phyloP scores from a whole-genome alignment of 2,329 filamentous ascomycete species.

The Rhynchosporium secalis region DNA sequence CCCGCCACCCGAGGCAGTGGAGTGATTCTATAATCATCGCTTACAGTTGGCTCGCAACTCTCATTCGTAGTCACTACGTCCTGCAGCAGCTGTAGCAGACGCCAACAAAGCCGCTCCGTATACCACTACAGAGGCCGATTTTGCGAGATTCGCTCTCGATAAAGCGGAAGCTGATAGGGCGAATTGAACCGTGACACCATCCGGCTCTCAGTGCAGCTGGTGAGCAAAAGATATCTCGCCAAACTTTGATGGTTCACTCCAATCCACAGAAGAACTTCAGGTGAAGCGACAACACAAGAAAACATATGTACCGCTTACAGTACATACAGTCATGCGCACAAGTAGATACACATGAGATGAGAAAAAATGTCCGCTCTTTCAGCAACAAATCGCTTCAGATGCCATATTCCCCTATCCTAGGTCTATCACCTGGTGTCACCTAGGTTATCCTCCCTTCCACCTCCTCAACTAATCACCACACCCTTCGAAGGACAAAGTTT shows the following conservation, averaged over 20 bases:
- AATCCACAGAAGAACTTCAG: too few relatives aligned
- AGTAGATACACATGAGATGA: too few relatives aligned
- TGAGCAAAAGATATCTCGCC: conserved; percentile 29
- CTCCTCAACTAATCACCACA: not conserved
- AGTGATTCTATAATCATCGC: conserved; percentile 35
- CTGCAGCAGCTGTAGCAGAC: conserved; percentile 34
- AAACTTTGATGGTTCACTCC: too few relatives aligned
- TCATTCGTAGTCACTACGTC: conserved; percentile 46
- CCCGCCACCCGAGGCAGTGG: conserved; percentile 35
- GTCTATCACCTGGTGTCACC: too few relatives aligned
- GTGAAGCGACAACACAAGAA: too few relatives aligned
- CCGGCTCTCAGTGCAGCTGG: conserved; percentile 41
- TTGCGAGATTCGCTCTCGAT: conserved; percentile 39
- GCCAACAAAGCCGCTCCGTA: conserved; percentile 30
- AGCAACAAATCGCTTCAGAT: too few relatives aligned
- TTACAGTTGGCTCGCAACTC: conserved; percentile 41
- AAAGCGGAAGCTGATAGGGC: conserved; percentile 37
- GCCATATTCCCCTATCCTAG: too few relatives aligned
- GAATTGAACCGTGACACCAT: conserved; percentile 27
- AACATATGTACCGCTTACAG: too few relatives aligned
- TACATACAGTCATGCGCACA: too few relatives aligned
- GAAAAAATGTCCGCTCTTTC: too few relatives aligned
- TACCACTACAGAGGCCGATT: conserved; percentile 33
- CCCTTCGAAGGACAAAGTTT: not conserved
- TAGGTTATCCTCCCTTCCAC: not conserved